These are phyloP conservation scores for Fusarium nelsonii DNA, from an alignment of 2,329 filamentous ascomycete genomes.

Conservation along the genomic window DNA sequence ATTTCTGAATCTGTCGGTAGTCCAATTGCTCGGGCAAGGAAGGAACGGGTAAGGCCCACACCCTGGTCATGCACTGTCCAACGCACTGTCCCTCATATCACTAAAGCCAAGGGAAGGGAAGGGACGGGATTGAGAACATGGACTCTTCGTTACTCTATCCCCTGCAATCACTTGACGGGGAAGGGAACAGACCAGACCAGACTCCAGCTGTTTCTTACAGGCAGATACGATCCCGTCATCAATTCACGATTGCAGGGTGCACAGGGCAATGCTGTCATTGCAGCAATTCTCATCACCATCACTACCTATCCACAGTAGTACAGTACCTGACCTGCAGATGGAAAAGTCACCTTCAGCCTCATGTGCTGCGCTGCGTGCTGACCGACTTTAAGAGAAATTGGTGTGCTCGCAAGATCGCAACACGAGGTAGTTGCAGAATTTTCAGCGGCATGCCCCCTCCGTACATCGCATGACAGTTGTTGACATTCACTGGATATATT, in stretches of 20 bases:
- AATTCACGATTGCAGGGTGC: constrained; percentile 31
- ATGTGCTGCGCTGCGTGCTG: constrained; percentile 23
- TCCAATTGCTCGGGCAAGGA: constrained; percentile 23
- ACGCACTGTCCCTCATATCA: constrained; percentile 28
- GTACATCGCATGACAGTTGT: constrained; percentile 37
- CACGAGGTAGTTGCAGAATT: constrained; percentile 31
- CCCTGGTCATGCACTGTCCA: constrained; percentile 31
- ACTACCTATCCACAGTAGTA: not conserved
- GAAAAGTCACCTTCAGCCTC: constrained; percentile 29
- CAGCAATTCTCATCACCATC: constrained; percentile 7
- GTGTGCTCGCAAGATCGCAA: constrained; percentile 30
- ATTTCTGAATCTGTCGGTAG: constrained; percentile 23
- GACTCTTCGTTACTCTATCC: constrained; percentile 16
- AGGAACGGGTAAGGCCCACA: constrained; percentile 31
- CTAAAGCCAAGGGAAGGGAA: constrained; percentile 3
- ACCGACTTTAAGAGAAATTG: constrained; percentile 35
- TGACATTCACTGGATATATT: constrained; percentile 11
- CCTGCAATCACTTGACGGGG: constrained; percentile 29
- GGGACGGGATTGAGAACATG: constrained; percentile 10
- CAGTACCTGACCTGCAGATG: not conserved
- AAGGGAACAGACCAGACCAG: constrained; percentile 23
- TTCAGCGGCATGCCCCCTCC: constrained; percentile 39
- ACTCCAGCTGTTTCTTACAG: constrained; percentile 30
- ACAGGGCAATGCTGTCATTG: constrained; percentile 33
- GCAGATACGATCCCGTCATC: constrained; percentile 30